Percentiles rank a stretch among this genome's conserved stretches.
Conservation (phyloP, 352 stramenopile genomes). For the Pythium vanterpoolii region DNA sequence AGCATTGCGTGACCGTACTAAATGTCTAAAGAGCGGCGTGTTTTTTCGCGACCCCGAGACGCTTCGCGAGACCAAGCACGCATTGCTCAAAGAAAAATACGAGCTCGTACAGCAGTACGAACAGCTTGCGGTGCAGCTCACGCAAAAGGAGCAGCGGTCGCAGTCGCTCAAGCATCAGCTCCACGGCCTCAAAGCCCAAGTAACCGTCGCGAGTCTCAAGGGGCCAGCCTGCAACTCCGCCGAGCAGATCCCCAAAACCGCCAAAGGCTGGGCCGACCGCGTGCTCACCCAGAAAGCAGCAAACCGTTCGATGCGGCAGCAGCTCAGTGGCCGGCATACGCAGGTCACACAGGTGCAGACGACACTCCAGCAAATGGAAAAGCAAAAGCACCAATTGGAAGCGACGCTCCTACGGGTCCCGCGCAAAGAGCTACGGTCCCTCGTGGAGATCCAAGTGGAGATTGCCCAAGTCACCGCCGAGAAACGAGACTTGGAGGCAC, state of each 20-base stretch:
- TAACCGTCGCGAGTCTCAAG: conserved; percentile 36
- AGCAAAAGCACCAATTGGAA: conserved; percentile 33
- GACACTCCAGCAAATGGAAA: conserved; percentile 9
- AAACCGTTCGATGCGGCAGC: conserved; percentile 34
- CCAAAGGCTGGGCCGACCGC: conserved; percentile 41
- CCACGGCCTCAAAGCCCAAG: conserved; percentile 44
- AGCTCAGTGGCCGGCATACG: conserved; percentile 22
- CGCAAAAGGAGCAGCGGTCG: conserved; percentile 34
- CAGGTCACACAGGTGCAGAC: conserved; percentile 19
- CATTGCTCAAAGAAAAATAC: conserved; percentile 39
- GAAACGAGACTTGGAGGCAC: conserved; percentile 40
- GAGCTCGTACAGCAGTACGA: conserved; percentile 33
- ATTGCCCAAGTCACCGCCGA: conserved; percentile 42
- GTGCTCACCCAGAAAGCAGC: conserved; percentile 41
- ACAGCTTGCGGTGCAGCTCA: conserved; percentile 29
- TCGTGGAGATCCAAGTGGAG: conserved; percentile 52
- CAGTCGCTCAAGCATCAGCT: conserved; percentile 41
- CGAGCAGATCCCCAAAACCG: conserved; percentile 10
- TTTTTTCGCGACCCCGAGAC: conserved; percentile 65
- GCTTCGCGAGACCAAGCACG: conserved; percentile 35
- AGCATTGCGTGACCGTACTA: conserved; percentile 10
- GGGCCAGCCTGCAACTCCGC: neutral
- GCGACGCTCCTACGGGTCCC: conserved; percentile 33
- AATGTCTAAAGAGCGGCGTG: conserved; percentile 26
- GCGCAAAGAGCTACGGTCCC: conserved; percentile 39